Evolutionary conservation across 176 grass and related monocot species (phyloP).

Genomic region (Chloris gayana): DNA sequence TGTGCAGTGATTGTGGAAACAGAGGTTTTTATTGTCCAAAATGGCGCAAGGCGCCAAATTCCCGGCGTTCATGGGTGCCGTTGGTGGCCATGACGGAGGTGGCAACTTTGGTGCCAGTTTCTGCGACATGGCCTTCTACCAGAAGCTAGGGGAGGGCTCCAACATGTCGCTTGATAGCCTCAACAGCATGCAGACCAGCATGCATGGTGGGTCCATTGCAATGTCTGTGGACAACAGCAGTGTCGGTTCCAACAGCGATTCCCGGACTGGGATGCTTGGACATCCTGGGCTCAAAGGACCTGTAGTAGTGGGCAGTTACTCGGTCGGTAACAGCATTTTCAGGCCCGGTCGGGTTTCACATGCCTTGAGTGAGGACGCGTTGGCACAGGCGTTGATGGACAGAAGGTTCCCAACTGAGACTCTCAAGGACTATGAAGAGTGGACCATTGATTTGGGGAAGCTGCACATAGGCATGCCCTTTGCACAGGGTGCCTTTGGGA

Average conservation of each 20-base stretch:
- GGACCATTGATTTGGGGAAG: constrained; percentile 76
- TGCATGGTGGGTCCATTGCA: constrained; percentile 51
- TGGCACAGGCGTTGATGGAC: constrained; percentile 89
- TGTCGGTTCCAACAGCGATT: constrained; percentile 61
- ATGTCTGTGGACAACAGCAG: constrained; percentile 69
- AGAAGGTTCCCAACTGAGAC: constrained; percentile 59
- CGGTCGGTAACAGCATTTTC: constrained; percentile 64
- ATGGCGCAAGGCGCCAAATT: constrained; percentile 72
- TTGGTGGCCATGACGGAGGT: constrained; percentile 1
- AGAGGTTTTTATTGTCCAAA: not conserved
- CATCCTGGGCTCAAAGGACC: constrained; percentile 62
- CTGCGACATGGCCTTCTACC: constrained; percentile 73
- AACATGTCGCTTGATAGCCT: constrained; percentile 76
- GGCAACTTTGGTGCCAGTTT: constrained; percentile 53
- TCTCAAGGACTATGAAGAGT: constrained; percentile 75
- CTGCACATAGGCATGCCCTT: constrained; percentile 72
- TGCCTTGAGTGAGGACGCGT: constrained; percentile 64
- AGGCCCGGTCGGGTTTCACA: constrained; percentile 64
- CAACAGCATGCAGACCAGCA: constrained; percentile 70
- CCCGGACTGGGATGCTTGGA: constrained; percentile 59
- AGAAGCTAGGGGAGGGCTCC: constrained; percentile 71
- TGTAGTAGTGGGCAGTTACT: constrained; percentile 51
- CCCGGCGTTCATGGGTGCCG: constrained; percentile 50
- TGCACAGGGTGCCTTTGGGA: constrained; percentile 84
- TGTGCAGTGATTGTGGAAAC: not conserved